Conservation (phyloP, 208 protist species). For the Leishmania arabica region DNA sequence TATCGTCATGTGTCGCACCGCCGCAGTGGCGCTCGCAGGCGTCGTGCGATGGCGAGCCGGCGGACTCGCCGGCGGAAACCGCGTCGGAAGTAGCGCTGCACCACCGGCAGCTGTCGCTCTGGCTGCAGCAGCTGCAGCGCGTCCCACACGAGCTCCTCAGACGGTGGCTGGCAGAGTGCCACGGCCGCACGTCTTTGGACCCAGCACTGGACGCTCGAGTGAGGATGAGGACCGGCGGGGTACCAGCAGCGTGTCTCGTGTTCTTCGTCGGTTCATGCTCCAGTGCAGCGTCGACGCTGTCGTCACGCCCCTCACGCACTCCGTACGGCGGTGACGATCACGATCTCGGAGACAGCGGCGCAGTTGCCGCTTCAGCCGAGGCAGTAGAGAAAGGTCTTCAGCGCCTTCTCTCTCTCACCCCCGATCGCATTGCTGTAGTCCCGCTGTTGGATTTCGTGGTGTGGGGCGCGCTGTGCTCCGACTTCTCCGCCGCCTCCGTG, state of each 20-base stretch:
- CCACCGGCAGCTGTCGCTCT: conserved; percentile 10
- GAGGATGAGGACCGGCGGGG: background rate
- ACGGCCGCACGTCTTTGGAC: background rate
- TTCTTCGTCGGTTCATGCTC: conserved; percentile 5
- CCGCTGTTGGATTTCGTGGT: conserved; percentile 28
- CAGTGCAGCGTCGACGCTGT: background rate
- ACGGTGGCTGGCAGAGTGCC: conserved; percentile 13
- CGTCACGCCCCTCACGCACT: background rate
- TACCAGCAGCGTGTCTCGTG: conserved; percentile 1
- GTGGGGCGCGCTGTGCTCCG: conserved; percentile 25
- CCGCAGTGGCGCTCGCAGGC: background rate
- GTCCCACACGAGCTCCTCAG: background rate
- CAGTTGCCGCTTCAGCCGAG: background rate
- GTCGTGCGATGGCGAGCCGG: background rate
- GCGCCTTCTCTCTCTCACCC: conserved; percentile 13
- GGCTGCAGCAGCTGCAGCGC: conserved; percentile 15
- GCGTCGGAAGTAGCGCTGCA: conserved; percentile 18
- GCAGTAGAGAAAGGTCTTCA: background rate
- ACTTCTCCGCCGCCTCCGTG: conserved; percentile 15
- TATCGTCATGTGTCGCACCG: background rate
- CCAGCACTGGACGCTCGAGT: background rate
- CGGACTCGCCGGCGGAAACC: background rate
- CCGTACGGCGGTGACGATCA: background rate
- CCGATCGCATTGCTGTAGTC: conserved; percentile 12
- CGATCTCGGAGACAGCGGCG: background rate